These are phyloP conservation scores for Hypholoma sublateritium DNA, from an alignment of 768 basidiomycete genomes.

Conservation along the genomic window DNA sequence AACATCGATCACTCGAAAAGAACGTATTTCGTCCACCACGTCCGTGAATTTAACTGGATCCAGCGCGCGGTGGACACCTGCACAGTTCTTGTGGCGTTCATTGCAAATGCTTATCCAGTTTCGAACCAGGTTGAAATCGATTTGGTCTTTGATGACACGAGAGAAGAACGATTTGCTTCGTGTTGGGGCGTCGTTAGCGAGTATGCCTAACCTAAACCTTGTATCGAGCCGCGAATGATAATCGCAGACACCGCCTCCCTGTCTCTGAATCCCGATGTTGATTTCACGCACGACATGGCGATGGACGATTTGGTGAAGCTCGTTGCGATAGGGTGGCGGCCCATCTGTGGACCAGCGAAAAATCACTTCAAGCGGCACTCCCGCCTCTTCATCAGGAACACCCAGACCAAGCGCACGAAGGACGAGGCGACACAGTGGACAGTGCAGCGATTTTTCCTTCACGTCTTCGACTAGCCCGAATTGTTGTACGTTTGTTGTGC, in stretches of 20 bases:
- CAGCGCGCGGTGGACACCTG: not conserved
- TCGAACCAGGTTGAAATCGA: not conserved
- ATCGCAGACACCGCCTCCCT: not conserved
- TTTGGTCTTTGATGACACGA: not conserved
- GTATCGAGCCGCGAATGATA: not conserved
- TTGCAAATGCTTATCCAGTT: not conserved
- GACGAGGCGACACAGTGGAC: not conserved
- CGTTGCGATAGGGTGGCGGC: too few species aligned
- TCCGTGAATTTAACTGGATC: not conserved
- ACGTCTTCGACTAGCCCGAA: too few species aligned
- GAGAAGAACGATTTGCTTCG: not conserved
- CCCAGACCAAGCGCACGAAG: not conserved
- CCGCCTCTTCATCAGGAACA: not conserved
- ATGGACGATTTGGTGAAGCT: too few species aligned
- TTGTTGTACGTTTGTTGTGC: too few species aligned
- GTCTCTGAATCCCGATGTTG: not conserved
- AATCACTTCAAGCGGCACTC: not conserved
- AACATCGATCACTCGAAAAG: conserved; percentile 11
- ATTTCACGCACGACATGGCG: not conserved
- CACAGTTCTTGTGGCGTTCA: not conserved
- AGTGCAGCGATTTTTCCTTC: not conserved
- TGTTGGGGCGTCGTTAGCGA: not conserved
- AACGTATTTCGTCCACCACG: not conserved
- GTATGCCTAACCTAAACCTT: not conserved
- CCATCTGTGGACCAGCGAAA: not conserved